Conservation (phyloP, 2,329 filamentous ascomycete genomes). For the Penicillium sp. region DNA sequence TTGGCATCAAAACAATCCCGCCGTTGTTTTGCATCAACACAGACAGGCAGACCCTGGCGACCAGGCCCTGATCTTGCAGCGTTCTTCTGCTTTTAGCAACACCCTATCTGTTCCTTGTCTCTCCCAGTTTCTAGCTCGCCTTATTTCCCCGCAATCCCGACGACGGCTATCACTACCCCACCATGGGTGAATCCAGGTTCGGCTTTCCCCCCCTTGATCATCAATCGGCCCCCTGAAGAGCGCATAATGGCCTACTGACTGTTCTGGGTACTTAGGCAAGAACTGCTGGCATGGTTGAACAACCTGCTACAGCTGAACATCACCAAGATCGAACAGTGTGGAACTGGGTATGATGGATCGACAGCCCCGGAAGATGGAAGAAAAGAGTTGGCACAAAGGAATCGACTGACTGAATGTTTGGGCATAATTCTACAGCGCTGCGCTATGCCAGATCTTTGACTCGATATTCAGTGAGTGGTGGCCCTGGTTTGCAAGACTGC, state of each 20-base stretch:
- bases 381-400: background rate
- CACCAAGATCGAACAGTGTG: slow-evolving; percentile 98
- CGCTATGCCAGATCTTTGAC: slow-evolving; percentile 95
- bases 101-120: slow-evolving; percentile 6
- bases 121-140: slow-evolving; percentile 3
- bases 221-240: slow-evolving; percentile 14
- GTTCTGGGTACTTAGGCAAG: slow-evolving; percentile 63
- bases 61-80: slow-evolving; percentile 15
- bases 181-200: slow-evolving; percentile 66
- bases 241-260: slow-evolving; percentile 14
- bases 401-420: slow-evolving; percentile 4
- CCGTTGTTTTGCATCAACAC: slow-evolving; percentile 49
- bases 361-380: slow-evolving; percentile 2
- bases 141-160: slow-evolving; percentile 6
- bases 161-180: slow-evolving; percentile 34
- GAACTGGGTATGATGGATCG: slow-evolving; percentile 72
- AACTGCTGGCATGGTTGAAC: slow-evolving; percentile 95
- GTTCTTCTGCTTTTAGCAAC: slow-evolving; percentile 2
- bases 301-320: slow-evolving; percentile 96
- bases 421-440: slow-evolving; percentile 61
- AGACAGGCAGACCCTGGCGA: slow-evolving; percentile 17
- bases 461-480: slow-evolving; percentile 75
- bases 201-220: slow-evolving; percentile 22
- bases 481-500: slow-evolving; percentile 1
- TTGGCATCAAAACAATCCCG: slow-evolving; percentile 66